These are phyloP conservation scores for Amylocystis lapponica DNA, from an alignment of 768 basidiomycete genomes.

Conservation along the genomic window DNA sequence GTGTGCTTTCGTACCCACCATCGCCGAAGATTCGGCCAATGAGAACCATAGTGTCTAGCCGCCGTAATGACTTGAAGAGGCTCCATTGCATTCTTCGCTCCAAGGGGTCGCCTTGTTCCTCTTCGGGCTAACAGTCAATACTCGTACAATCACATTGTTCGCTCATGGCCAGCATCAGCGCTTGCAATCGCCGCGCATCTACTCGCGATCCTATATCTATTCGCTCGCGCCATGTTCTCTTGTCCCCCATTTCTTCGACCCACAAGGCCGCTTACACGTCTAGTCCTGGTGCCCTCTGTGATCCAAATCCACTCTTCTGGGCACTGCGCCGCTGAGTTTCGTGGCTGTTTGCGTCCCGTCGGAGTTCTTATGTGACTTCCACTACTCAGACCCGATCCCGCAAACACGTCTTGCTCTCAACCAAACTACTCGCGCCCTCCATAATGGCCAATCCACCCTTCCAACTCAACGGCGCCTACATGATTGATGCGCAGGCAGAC, in stretches of 20 bases:
- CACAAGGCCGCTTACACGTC: slow-evolving; percentile 4
- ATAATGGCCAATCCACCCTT: slow-evolving; percentile 11
- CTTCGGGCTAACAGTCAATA: background rate
- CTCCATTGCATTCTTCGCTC: background rate
- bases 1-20: no score
- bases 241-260: slow-evolving; percentile 4
- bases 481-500: no score
- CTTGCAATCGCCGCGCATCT: background rate
- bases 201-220: background rate
- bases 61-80: no score
- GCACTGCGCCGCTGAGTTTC: slow-evolving; percentile 19
- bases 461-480: slow-evolving; percentile 4
- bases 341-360: slow-evolving; percentile 16
- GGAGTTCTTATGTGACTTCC: slow-evolving; percentile 15
- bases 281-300: background rate
- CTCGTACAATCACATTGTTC: no score
- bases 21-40: no score
- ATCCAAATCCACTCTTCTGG: background rate
- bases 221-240: background rate
- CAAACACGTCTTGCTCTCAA: slow-evolving; percentile 2
- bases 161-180: no score
- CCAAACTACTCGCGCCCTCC: slow-evolving; percentile 2
- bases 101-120: background rate
- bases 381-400: slow-evolving; percentile 8
- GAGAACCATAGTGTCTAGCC: no score